These are phyloP conservation scores for Camellia lanceoleosa DNA, from an alignment of 148 eudicot species.

Conservation along the genomic window DNA sequence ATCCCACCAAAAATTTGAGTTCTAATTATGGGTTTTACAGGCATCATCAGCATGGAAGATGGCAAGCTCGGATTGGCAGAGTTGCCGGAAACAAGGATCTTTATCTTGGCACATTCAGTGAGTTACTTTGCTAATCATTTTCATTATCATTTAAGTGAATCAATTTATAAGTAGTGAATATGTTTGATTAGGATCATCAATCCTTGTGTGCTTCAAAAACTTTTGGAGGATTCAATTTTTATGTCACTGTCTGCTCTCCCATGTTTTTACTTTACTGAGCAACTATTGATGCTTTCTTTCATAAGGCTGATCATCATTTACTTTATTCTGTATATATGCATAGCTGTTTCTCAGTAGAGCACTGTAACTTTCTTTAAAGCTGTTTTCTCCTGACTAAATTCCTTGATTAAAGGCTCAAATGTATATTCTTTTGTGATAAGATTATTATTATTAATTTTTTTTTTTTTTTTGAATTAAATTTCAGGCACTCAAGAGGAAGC, in stretches of 20 bases:
- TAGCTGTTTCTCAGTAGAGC: not conserved
- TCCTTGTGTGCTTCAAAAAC: slow-evolving; percentile 9
- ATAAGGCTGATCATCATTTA: slow-evolving; percentile 34
- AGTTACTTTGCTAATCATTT: slow-evolving; percentile 15
- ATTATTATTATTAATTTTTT: too few species aligned
- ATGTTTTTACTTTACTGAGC: slow-evolving; percentile 28
- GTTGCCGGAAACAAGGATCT: slow-evolving; percentile 97
- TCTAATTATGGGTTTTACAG: slow-evolving; percentile 30
- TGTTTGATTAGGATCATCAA: too few species aligned
- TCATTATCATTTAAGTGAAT: not conserved
- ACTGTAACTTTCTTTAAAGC: slow-evolving; percentile 10
- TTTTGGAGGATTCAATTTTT: slow-evolving; percentile 20
- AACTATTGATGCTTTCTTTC: slow-evolving; percentile 34
- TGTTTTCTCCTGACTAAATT: slow-evolving; percentile 7
- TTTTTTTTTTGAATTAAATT: not conserved
- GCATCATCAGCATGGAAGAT: slow-evolving; percentile 97
- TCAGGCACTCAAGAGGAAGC: slow-evolving; percentile 96
- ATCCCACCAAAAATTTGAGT: not conserved
- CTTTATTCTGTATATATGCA: slow-evolving; percentile 1
- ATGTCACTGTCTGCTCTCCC: slow-evolving; percentile 20
- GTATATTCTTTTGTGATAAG: not conserved
- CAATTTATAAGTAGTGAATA: too few species aligned
- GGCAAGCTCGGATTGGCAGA: slow-evolving; percentile 96
- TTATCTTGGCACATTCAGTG: slow-evolving; percentile 91
- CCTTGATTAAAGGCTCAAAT: not conserved